These are phyloP conservation scores for Cubamyces lactineus DNA, from an alignment of 768 basidiomycete species.

Conservation along the genomic window DNA sequence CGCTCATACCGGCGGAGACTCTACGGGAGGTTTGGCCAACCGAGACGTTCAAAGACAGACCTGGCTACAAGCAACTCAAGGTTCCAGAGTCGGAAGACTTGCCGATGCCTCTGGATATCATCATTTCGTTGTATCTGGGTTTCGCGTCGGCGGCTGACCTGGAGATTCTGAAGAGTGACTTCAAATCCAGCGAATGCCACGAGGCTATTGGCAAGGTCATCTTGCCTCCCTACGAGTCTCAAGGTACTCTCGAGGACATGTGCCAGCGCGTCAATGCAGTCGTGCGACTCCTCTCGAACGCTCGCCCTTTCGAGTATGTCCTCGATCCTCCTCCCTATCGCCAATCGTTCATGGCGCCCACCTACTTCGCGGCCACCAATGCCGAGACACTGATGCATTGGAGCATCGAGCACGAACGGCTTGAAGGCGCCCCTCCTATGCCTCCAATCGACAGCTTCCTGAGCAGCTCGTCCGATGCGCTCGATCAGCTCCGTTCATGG, in stretches of 20 bases:
- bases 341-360: neutral
- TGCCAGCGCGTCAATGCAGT: neutral
- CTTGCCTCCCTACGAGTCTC: neutral
- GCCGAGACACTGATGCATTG: neutral
- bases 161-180: neutral
- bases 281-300: neutral
- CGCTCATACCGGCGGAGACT: neutral
- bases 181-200: neutral
- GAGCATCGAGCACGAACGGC: neutral
- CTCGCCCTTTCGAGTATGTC: neutral
- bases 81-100: neutral
- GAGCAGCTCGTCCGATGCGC: no score
- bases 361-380: neutral
- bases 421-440: no score
- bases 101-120: neutral
- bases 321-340: neutral
- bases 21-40: neutral
- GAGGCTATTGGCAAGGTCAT: neutral
- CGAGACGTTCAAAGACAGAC: neutral
- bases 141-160: neutral
- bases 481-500: no score
- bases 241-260: neutral
- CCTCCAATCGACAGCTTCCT: no score
- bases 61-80: neutral
- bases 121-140: neutral